These are phyloP conservation scores for Torulaspora microellipsoides DNA, from an alignment of 805 yeast species.

Conservation along the genomic window DNA sequence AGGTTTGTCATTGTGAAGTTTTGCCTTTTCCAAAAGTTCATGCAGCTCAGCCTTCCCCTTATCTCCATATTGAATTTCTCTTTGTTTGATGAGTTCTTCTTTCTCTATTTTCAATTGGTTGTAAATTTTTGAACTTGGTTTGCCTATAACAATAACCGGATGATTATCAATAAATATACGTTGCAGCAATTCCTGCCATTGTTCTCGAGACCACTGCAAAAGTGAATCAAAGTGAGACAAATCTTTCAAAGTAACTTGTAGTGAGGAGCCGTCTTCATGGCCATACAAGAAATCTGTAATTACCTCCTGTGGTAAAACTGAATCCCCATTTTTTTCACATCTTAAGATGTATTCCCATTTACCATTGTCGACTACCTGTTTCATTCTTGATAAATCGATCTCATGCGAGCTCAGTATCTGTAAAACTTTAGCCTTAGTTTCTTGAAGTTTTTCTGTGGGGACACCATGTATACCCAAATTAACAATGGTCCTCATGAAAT, in stretches of 20 bases:
- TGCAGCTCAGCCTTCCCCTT: slow-evolving; percentile 54
- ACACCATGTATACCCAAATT: slow-evolving; percentile 61
- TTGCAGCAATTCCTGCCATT: slow-evolving; percentile 61
- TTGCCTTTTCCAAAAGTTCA: slow-evolving; percentile 55
- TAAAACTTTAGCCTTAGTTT: slow-evolving; percentile 49
- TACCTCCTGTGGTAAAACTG: slow-evolving; percentile 57
- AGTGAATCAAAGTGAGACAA: slow-evolving; percentile 53
- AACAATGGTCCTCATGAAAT: slow-evolving; percentile 58
- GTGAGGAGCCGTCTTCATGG: slow-evolving; percentile 50
- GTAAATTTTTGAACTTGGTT: slow-evolving; percentile 60
- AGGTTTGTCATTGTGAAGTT: slow-evolving; percentile 60
- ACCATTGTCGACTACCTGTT: slow-evolving; percentile 61
- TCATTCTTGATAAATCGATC: slow-evolving; percentile 62
- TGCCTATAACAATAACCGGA: slow-evolving; percentile 62
- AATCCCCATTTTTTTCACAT: slow-evolving; percentile 57
- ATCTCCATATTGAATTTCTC: slow-evolving; percentile 51
- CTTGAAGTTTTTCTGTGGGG: slow-evolving; percentile 58
- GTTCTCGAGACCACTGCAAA: slow-evolving; percentile 51
- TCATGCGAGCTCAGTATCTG: slow-evolving; percentile 51
- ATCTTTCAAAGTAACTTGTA: slow-evolving; percentile 50
- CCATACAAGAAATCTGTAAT: slow-evolving; percentile 82
- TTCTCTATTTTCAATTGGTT: slow-evolving; percentile 47
- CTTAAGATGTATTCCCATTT: slow-evolving; percentile 56
- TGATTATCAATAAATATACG: slow-evolving; percentile 54
- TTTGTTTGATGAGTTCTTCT: slow-evolving; percentile 44